These are phyloP conservation scores for Curvularia verruculosa DNA, from an alignment of 2,329 filamentous ascomycete genomes.

Conservation along the genomic window DNA sequence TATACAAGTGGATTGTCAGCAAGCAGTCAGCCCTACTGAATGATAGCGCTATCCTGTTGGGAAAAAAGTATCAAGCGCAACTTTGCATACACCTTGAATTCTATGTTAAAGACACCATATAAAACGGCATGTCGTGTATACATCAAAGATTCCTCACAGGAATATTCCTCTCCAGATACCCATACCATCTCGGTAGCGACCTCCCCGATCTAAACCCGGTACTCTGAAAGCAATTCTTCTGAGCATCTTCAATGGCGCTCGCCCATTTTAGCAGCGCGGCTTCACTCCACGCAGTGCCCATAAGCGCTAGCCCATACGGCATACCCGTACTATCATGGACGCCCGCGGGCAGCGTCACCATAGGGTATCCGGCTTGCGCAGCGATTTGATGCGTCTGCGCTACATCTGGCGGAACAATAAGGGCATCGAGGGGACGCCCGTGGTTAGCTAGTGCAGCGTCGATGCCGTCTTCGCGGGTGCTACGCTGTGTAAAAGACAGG, in stretches of 20 bases:
- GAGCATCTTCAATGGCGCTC: slow-evolving; percentile 55
- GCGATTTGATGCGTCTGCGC: slow-evolving; percentile 72
- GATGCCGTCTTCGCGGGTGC: slow-evolving; percentile 69
- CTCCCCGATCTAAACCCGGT: not conserved
- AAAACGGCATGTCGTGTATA: not conserved
- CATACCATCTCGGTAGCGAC: slow-evolving; percentile 32
- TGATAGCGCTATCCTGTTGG: too few relatives aligned
- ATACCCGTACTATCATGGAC: slow-evolving; percentile 55
- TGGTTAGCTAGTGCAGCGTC: slow-evolving; percentile 65
- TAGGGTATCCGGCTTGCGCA: slow-evolving; percentile 76
- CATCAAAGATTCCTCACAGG: slow-evolving; percentile 37
- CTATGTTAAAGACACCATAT: not conserved
- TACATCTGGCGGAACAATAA: slow-evolving; percentile 72
- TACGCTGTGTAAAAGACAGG: slow-evolving; percentile 64
- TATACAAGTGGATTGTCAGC: not conserved
- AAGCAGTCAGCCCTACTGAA: too few relatives aligned
- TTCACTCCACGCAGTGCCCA: slow-evolving; percentile 68
- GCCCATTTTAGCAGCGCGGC: slow-evolving; percentile 63
- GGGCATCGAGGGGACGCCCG: slow-evolving; percentile 60
- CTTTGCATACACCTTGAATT: too few relatives aligned
- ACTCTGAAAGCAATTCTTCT: not conserved
- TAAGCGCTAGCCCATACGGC: slow-evolving; percentile 54
- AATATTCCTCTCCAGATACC: slow-evolving; percentile 49
- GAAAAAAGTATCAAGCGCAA: too few relatives aligned
- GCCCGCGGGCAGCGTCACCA: slow-evolving; percentile 71